phyloP scores from a whole-genome alignment of 768 basidiomycete genomes.

The Phlebiopsis gigantea region DNA sequence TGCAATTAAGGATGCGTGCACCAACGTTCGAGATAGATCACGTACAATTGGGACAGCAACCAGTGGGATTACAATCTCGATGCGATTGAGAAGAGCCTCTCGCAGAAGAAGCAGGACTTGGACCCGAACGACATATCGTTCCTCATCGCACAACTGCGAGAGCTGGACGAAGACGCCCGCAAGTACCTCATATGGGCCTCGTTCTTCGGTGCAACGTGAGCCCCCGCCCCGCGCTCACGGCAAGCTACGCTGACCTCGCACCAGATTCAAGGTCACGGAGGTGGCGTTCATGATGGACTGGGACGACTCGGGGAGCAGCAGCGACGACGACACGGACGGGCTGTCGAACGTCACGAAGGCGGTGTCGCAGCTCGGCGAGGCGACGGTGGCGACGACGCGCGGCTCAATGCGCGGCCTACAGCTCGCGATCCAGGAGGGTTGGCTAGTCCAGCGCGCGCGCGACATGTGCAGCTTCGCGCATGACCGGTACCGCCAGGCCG shows the following conservation, averaged over 20 bases:
- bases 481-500: constrained; percentile 71
- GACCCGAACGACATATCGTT: constrained; percentile 63
- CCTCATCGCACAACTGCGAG: constrained; percentile 51
- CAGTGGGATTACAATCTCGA: constrained; percentile 59
- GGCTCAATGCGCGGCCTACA: constrained; percentile 67
- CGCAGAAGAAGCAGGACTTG: constrained; percentile 41
- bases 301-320: constrained; percentile 54
- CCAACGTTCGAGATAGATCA: constrained; percentile 37
- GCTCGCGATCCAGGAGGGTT: constrained; percentile 63
- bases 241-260: background rate
- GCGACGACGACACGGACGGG: constrained; percentile 30
- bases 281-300: constrained; percentile 70
- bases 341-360: constrained; percentile 50
- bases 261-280: constrained; percentile 69
- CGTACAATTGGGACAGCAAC: constrained; percentile 60
- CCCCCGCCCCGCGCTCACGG: constrained; percentile 9
- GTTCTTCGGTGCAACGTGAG: constrained; percentile 67
- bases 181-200: constrained; percentile 70
- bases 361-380: constrained; percentile 42
- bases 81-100: constrained; percentile 49
- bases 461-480: constrained; percentile 77
- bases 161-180: constrained; percentile 57
- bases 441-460: constrained; percentile 65
- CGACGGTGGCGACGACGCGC: constrained; percentile 36
- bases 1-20: background rate